These are phyloP conservation scores for Leishmania tarentolae DNA, from an alignment of 208 protist species.

Conservation along the genomic window DNA sequence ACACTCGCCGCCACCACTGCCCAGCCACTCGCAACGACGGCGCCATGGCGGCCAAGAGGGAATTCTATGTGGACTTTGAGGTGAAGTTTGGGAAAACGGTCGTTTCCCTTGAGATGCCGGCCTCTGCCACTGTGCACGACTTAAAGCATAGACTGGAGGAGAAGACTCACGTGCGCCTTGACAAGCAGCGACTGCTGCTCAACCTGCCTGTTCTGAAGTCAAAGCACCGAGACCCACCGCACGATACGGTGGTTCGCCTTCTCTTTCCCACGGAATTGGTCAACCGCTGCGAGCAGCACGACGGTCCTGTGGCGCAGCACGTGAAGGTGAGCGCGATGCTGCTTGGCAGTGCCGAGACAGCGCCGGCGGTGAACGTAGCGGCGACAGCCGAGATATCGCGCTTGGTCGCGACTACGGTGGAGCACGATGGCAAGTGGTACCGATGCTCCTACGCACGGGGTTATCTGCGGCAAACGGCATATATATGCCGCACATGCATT, in stretches of 20 bases:
- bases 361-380: conserved; percentile 52
- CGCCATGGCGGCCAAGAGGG: conserved; percentile 13
- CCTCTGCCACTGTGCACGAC: conserved; percentile 43
- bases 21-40: background rate
- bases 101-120: conserved; percentile 35
- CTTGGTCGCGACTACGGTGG: conserved; percentile 66
- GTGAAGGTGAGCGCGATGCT: conserved; percentile 67
- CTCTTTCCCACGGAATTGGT: conserved; percentile 38
- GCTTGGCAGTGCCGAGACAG: conserved; percentile 48
- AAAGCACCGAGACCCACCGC: conserved; percentile 37
- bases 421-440: conserved; percentile 69
- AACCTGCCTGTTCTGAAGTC: conserved; percentile 60
- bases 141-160: conserved; percentile 51
- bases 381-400: conserved; percentile 66
- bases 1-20: background rate
- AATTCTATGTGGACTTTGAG: conserved; percentile 35
- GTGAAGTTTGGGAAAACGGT: conserved; percentile 36
- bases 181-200: conserved; percentile 74
- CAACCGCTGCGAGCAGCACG: conserved; percentile 26
- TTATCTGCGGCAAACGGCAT: conserved; percentile 77
- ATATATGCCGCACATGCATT: conserved; percentile 83
- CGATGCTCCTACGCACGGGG: conserved; percentile 78
- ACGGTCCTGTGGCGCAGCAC: conserved; percentile 27
- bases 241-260: conserved; percentile 32
- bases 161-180: conserved; percentile 41